These are phyloP conservation scores for Monilinia vaccinii-corymbosi DNA, from an alignment of 2,329 filamentous ascomycete species.

Conservation along the genomic window DNA sequence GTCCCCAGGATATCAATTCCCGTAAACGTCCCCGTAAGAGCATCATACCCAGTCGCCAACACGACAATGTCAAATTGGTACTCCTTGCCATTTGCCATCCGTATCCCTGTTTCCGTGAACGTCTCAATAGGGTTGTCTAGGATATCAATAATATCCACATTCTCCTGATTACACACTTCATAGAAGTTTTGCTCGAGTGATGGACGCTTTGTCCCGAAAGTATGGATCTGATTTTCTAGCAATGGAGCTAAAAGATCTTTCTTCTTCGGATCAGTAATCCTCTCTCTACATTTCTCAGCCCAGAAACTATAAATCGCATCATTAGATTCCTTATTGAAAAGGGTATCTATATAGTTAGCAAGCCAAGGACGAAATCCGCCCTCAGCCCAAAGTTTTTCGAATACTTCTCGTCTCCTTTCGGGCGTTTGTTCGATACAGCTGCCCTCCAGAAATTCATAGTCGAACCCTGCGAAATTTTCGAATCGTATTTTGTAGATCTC, in stretches of 20 bases:
- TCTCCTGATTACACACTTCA: slow-evolving; percentile 3
- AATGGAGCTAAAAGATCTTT: neutral
- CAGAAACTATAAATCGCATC: slow-evolving; percentile 40
- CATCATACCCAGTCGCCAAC: slow-evolving; percentile 5
- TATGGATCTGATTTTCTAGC: neutral
- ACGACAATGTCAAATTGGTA: neutral
- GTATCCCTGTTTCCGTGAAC: neutral
- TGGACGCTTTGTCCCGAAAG: slow-evolving; percentile 3
- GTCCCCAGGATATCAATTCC: neutral
- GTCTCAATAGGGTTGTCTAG: neutral
- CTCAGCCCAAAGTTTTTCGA: slow-evolving; percentile 35
- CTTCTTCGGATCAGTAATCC: slow-evolving; percentile 31
- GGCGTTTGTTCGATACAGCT: slow-evolving; percentile 36
- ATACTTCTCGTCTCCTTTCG: slow-evolving; percentile 36
- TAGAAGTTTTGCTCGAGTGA: neutral
- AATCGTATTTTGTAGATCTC: slow-evolving; percentile 37
- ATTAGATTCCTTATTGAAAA: slow-evolving; percentile 36
- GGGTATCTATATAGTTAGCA: slow-evolving; percentile 37
- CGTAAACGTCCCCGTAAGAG: neutral
- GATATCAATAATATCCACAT: neutral
- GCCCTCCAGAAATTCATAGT: slow-evolving; percentile 38
- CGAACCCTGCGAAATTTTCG: slow-evolving; percentile 42
- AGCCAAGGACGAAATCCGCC: slow-evolving; percentile 41
- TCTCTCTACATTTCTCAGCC: slow-evolving; percentile 34
- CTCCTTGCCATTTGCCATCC: neutral